A percentile compares a stretch with the other conserved stretches of the same genome.
Conservation (phyloP, 495 filamentous ascomycete species). For the Podospora sp. region DNA sequence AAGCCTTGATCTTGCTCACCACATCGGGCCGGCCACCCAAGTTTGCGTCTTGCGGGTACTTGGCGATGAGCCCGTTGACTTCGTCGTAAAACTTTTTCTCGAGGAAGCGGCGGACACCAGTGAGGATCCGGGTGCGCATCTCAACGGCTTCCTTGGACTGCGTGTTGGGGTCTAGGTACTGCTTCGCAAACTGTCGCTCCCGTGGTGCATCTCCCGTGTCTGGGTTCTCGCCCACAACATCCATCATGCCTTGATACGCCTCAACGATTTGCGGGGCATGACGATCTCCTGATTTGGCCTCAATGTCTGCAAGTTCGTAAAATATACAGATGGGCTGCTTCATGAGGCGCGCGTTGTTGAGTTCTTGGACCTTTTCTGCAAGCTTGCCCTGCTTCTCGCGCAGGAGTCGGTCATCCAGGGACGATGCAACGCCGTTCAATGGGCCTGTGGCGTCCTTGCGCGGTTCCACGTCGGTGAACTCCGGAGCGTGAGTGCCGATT, state of each 20-base stretch:
- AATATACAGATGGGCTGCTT: slow-evolving; percentile 67
- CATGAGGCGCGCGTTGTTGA: slow-evolving; percentile 73
- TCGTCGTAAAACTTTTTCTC: slow-evolving; percentile 74
- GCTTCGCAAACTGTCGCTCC: slow-evolving; percentile 74
- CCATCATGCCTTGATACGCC: slow-evolving; percentile 76
- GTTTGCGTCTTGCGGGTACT: slow-evolving; percentile 84
- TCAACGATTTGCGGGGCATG: slow-evolving; percentile 69
- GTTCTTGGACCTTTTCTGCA: slow-evolving; percentile 70
- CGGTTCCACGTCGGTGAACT: slow-evolving; percentile 70
- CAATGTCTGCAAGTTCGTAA: slow-evolving; percentile 70
- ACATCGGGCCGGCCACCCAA: slow-evolving; percentile 85
- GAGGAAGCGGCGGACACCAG: slow-evolving; percentile 73
- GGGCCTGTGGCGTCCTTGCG: slow-evolving; percentile 48
- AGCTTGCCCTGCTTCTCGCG: slow-evolving; percentile 80
- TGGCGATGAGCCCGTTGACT: slow-evolving; percentile 72
- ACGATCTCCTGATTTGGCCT: slow-evolving; percentile 64
- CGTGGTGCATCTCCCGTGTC: slow-evolving; percentile 58
- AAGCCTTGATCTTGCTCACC: slow-evolving; percentile 88
- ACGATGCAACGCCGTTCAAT: slow-evolving; percentile 40
- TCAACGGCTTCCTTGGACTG: slow-evolving; percentile 61
- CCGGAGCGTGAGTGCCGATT: slow-evolving; percentile 56
- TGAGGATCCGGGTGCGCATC: slow-evolving; percentile 73
- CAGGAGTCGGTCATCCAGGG: slow-evolving; percentile 68
- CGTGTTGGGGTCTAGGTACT: slow-evolving; percentile 71
- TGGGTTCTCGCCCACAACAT: slow-evolving; percentile 69